Conservation (phyloP, 805 yeast species). For the Torulaspora maleeae region DNA sequence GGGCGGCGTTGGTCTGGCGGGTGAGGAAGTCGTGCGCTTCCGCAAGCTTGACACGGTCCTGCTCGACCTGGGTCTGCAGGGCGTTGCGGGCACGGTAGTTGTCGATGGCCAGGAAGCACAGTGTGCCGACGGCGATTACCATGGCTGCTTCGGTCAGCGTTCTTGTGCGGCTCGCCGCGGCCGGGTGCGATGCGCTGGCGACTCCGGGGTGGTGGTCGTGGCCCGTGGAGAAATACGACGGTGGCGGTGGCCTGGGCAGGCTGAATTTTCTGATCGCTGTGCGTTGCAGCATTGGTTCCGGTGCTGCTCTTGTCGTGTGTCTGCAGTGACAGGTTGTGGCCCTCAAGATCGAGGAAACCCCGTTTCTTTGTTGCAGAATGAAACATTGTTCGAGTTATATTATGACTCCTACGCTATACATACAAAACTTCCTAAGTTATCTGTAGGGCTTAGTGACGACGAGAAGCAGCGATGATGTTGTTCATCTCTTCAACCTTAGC, state of each 20-base stretch:
- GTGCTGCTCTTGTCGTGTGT: neutral
- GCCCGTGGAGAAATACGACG: slow-evolving; percentile 16
- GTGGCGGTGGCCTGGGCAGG: slow-evolving; percentile 11
- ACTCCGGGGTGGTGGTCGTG: neutral
- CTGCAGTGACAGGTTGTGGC: neutral
- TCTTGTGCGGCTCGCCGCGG: neutral
- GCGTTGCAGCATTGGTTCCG: neutral
- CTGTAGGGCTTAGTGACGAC: slow-evolving; percentile 66
- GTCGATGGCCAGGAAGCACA: slow-evolving; percentile 49
- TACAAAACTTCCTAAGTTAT: slow-evolving; percentile 5
- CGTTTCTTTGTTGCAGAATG: neutral
- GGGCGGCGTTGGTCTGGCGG: slow-evolving; percentile 45
- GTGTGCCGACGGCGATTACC: slow-evolving; percentile 40
- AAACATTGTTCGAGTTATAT: slow-evolving; percentile 3
- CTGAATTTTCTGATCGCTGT: neutral
- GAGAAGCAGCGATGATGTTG: slow-evolving; percentile 92
- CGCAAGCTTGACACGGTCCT: slow-evolving; percentile 33
- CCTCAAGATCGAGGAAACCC: neutral
- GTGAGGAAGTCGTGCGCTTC: slow-evolving; percentile 39
- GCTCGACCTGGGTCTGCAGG: slow-evolving; percentile 33
- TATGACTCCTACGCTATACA: slow-evolving; percentile 9
- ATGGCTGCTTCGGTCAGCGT: slow-evolving; percentile 40
- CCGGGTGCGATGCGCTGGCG: neutral
- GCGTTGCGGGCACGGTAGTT: slow-evolving; percentile 42
- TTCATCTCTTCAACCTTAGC: slow-evolving; percentile 99